Evolutionary conservation across 495 filamentous ascomycete genomes (phyloP), one percentile per base, ranked within the genome.

Genomic region (Penicillium malachiteum): DNA sequence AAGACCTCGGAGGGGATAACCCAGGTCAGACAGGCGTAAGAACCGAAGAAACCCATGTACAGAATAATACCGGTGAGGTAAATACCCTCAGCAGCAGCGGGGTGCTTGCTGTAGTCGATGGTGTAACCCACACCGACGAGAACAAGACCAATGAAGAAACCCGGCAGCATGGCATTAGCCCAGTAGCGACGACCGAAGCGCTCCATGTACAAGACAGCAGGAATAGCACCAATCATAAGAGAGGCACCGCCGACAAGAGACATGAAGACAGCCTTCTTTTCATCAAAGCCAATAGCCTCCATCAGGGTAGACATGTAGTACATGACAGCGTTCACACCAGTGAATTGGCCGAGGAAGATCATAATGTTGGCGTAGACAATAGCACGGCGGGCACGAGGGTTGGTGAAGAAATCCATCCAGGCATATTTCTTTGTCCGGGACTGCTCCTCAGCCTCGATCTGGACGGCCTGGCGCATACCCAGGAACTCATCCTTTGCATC

Each of bases 391-490:
- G 79, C 79, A 42, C 84, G 75, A 11, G 78, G 76, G 18, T 78
- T 72, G 33, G 80, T 85, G 70, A 85, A 78, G 71, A 87, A 84
- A 56, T 87, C 83, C 70, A 84, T 66, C 80, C 82, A 85, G 9
- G 79, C 64, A 58, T 78, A 83, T 42, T 72, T 73, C 58, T 72
- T 68, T 50, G 70, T 65, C 17, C 59, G 45, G 33, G 56, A 61
- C 52, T 76, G 76, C 38, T 71, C 68, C 14, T 76, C 66, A 17
- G 56, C 51, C 56, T 86, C 84, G 16, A 73, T 64, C 12, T 65
- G 63, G 13, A 83, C 79, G n/a, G 79, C 74, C 52, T 79, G 73
- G 48, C 79, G 79, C 80, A 85, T 86, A 49, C 80, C 74, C 50
- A 84, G 78, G 72, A 85, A 85, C 59, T 87, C 83, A 18, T 80